phyloP scores from a whole-genome alignment of 2,329 filamentous ascomycete genomes.

The Clonostachys chloroleuca region DNA sequence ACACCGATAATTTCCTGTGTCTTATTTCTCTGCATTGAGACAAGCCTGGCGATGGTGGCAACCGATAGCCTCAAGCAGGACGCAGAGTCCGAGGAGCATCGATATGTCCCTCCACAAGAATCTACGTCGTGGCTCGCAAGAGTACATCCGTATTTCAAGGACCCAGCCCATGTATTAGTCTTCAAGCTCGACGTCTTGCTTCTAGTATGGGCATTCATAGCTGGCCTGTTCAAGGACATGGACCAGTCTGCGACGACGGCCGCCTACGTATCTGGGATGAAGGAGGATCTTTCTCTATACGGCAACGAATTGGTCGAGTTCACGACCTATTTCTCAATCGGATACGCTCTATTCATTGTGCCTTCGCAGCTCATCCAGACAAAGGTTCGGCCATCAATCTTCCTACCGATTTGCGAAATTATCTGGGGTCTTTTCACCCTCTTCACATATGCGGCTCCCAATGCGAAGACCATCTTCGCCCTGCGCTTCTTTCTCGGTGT shows the following conservation, averaged over 20 bases:
- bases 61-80: no score
- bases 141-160: slow-evolving; percentile 13
- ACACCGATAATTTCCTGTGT: no score
- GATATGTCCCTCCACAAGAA: no score
- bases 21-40: no score
- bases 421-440: slow-evolving; percentile 19
- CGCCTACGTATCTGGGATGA: slow-evolving; percentile 30
- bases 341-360: slow-evolving; percentile 48
- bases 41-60: no score
- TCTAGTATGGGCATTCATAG: slow-evolving; percentile 26
- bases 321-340: slow-evolving; percentile 50
- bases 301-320: slow-evolving; percentile 51
- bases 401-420: slow-evolving; percentile 30
- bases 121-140: no score
- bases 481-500: slow-evolving; percentile 39
- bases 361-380: slow-evolving; percentile 32
- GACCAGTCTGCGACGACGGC: slow-evolving; percentile 28
- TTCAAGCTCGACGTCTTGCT: slow-evolving; percentile 27
- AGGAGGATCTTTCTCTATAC: slow-evolving; percentile 31
- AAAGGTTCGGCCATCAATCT: slow-evolving; percentile 29
- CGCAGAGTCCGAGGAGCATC: no score
- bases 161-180: slow-evolving; percentile 22
- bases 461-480: slow-evolving; percentile 26
- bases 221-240: slow-evolving; percentile 28
- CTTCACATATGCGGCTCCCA: slow-evolving; percentile 22